Evolutionary conservation across 805 yeast species (phyloP).

Genomic region (Candida krabiensis): DNA sequence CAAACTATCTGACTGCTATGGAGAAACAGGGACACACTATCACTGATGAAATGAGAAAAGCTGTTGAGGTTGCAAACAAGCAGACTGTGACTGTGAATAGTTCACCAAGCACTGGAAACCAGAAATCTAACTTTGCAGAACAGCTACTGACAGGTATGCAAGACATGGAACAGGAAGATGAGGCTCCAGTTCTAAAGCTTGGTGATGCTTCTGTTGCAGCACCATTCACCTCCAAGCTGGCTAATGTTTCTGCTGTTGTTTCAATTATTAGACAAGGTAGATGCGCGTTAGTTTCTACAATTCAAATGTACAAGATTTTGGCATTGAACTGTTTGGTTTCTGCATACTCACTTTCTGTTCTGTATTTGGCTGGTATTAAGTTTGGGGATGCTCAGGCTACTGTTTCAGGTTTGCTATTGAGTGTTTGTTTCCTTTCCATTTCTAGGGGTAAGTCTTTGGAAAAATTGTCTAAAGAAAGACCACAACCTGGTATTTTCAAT

Average conservation of each 20-base stretch:
- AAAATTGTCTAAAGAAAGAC: constrained; percentile 88
- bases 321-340: constrained; percentile 96
- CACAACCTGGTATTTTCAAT: constrained; percentile 96
- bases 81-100: constrained; percentile 10
- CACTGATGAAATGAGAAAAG: constrained; percentile 67
- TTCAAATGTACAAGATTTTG: constrained; percentile 97
- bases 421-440: constrained; percentile 92
- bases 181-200: constrained; percentile 88
- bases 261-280: constrained; percentile 97
- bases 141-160: constrained; percentile 56
- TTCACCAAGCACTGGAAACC: constrained; percentile 29
- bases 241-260: constrained; percentile 90
- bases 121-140: constrained; percentile 55
- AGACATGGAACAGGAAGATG: constrained; percentile 62
- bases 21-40: constrained; percentile 80
- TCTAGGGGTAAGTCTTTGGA: constrained; percentile 92
- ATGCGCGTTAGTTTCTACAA: constrained; percentile 94
- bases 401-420: constrained; percentile 85
- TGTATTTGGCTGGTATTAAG: constrained; percentile 95
- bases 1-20: constrained; percentile 81
- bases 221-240: constrained; percentile 92
- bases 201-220: constrained; percentile 99
- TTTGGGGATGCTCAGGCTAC: constrained; percentile 99
- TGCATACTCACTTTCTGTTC: constrained; percentile 91
- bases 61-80: constrained; percentile 52